Evolutionary conservation across 257 asterid genomes (phyloP), one percentile per base, ranked within the genome.

Genomic region (Nicotiana undulata): DNA sequence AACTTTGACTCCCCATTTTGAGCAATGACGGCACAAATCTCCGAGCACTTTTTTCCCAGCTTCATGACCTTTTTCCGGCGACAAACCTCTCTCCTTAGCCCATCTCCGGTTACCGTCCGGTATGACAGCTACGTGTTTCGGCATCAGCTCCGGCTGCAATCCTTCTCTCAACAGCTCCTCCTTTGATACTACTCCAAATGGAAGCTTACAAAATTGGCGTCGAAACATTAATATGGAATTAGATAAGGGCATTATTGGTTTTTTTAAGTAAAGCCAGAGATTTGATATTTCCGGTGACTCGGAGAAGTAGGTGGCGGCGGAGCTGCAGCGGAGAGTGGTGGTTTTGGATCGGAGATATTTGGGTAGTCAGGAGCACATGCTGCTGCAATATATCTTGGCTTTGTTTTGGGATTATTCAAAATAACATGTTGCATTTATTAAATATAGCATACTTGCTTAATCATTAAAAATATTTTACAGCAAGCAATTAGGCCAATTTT

Each of bases 41-140:
- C n/a, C 70, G 13, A 80, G n/a, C 34, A 24, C 44, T 12, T 52
- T 28, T 15, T 31, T 1, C 4, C 85, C 88, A n/a, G 80, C 77
- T 22, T 18, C 22, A 26, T 85, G 80, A 1, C 85, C 86, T 0
- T 5, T 8, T 15, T 56, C 49, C 9, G 46, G 28, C 0, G 85
- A 34, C 68, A 81, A 7, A 7, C 75, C 79, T 63, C 29, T 81
- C 8, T 59, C 67, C 77, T 4, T 31, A 0, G 89, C 83, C 86
- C 86, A 86, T 16, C 84, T 66, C 60, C 84, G 51, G 68, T 85
- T 61, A 17, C 88, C 84, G 0, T 82, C 88, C 28, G 82, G 63
- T 24, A 86, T 83, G 1, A 86, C 3, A 17, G 82, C 86, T n/a
- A 86, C 24, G 26, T 86, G 89, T 64, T 75, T 83, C 46, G 85